These are phyloP conservation scores for Waitea zeae DNA, from an alignment of 1,284 basidiomycete species.

Conservation along the genomic window DNA sequence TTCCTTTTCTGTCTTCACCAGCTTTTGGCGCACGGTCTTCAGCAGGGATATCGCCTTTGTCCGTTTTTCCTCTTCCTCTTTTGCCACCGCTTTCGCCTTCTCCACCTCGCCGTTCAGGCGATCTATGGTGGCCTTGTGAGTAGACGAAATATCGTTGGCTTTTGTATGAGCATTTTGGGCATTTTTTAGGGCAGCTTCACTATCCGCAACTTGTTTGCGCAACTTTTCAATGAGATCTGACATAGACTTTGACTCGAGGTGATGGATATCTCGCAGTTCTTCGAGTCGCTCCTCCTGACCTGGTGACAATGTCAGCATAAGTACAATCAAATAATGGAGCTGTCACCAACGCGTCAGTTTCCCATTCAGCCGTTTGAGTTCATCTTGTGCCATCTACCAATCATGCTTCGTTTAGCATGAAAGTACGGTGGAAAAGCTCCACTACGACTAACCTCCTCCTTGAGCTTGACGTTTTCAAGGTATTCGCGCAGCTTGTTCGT, in stretches of 20 bases:
- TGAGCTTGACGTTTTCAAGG: conserved; percentile 48
- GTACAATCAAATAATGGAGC: conserved; percentile 4
- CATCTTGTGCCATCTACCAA: conserved; percentile 44
- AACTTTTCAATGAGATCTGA: conserved; percentile 57
- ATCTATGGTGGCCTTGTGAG: conserved; percentile 33
- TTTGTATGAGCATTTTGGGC: conserved; percentile 38
- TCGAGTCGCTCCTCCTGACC: conserved; percentile 74
- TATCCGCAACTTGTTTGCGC: conserved; percentile 35
- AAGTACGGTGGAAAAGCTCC: not conserved
- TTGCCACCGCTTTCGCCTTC: conserved; percentile 42
- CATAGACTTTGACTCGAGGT: conserved; percentile 60
- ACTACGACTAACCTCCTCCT: conserved; percentile 39
- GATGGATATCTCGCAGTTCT: conserved; percentile 71
- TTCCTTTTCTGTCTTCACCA: conserved; percentile 86
- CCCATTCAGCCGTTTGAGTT: conserved; percentile 53
- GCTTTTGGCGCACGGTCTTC: conserved; percentile 84
- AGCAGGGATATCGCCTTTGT: conserved; percentile 81
- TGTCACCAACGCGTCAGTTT: conserved; percentile 48
- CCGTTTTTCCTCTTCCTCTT: conserved; percentile 91
- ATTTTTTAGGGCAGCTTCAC: conserved; percentile 52
- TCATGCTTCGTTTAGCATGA: conserved; percentile 1
- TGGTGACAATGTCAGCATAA: conserved; percentile 13
- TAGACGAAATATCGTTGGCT: conserved; percentile 26
- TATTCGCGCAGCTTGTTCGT: conserved; percentile 54
- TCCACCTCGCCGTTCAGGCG: conserved; percentile 43